Conservation (phyloP, 805 yeast species). For the Pichia deserticola region DNA sequence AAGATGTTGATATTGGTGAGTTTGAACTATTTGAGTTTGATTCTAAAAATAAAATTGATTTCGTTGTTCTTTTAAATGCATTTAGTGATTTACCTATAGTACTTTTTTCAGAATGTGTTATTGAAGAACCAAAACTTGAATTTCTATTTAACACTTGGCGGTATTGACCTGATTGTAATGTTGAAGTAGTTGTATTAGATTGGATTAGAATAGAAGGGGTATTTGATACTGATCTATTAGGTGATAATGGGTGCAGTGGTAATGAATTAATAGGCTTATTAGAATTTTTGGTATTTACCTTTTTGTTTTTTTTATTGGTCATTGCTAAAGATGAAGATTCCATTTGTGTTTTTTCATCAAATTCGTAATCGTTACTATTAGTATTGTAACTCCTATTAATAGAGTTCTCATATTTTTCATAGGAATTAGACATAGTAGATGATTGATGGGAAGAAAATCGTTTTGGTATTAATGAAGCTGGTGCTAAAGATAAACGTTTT, state of each 20-base stretch:
- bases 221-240: not conserved
- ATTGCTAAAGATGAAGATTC: not conserved
- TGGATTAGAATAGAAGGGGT: not conserved
- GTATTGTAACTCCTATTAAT: too few species aligned
- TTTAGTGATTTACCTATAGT: conserved; percentile 10
- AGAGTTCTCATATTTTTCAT: too few species aligned
- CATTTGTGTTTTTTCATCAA: not conserved
- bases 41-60: conserved; percentile 10
- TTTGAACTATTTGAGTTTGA: conserved; percentile 2
- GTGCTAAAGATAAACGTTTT: conserved; percentile 1
- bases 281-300: not conserved
- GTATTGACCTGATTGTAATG: not conserved
- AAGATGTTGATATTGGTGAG: not conserved
- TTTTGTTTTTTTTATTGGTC: not conserved
- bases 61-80: conserved; percentile 11
- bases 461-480: conserved; percentile 4
- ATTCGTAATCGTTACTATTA: too few species aligned
- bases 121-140: conserved; percentile 8
- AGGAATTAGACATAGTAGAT: not conserved
- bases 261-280: not conserved
- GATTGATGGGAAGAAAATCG: not conserved
- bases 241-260: not conserved
- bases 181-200: not conserved
- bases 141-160: not conserved
- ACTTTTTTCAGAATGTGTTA: conserved; percentile 9